phyloP scores from a whole-genome alignment of 345 rosid genomes.

The Geranium rotundifolium region DNA sequence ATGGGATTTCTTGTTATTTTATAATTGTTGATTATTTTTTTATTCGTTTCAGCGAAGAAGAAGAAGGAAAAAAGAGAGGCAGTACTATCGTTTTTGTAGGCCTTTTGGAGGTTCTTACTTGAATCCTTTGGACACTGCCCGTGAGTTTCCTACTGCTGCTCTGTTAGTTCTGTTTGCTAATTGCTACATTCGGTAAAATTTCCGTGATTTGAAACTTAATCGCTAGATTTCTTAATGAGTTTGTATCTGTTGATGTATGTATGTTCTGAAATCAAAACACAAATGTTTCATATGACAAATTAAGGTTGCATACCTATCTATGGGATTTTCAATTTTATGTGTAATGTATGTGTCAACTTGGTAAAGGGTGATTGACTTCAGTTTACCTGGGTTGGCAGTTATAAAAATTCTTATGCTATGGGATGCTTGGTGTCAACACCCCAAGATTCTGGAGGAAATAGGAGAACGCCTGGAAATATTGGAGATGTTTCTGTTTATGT shows the following conservation, averaged over 20 bases:
- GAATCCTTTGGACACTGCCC: slow-evolving; percentile 36
- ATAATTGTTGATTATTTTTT: no score
- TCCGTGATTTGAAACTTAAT: slow-evolving; percentile 1
- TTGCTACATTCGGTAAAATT: slow-evolving; percentile 10
- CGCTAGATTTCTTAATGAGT: neutral
- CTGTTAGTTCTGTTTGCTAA: slow-evolving; percentile 36
- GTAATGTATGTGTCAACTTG: neutral
- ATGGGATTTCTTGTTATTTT: neutral
- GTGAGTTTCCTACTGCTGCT: slow-evolving; percentile 57
- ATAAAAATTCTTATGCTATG: slow-evolving; percentile 34
- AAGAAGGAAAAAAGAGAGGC: no score
- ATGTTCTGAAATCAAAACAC: slow-evolving; percentile 1
- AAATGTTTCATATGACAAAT: neutral
- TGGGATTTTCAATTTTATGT: neutral
- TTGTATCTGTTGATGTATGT: neutral
- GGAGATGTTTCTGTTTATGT: slow-evolving; percentile 90
- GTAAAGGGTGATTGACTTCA: slow-evolving; percentile 7
- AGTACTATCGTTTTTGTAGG: slow-evolving; percentile 1
- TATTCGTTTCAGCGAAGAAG: no score
- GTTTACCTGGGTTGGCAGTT: slow-evolving; percentile 21
- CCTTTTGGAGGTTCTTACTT: slow-evolving; percentile 29
- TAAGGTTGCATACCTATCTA: slow-evolving; percentile 3
- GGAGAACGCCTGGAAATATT: slow-evolving; percentile 74
- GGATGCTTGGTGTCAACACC: slow-evolving; percentile 90
- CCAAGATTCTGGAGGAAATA: slow-evolving; percentile 63